Conservation (phyloP, 108 stramenopile genomes). For the Poteriospumella lacustris region DNA sequence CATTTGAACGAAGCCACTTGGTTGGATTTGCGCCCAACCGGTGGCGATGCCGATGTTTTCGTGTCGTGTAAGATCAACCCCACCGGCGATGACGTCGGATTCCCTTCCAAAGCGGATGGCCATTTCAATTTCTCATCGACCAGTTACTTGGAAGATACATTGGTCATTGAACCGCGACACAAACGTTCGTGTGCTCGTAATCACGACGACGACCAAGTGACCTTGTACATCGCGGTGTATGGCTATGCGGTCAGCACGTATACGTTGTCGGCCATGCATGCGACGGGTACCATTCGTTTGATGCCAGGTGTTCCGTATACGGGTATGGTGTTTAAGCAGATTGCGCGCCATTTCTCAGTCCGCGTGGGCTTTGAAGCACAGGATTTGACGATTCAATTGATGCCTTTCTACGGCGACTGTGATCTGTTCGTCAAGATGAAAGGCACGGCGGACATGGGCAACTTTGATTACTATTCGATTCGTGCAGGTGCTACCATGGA, state of each 20-base stretch:
- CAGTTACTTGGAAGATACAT: conserved; percentile 3
- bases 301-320: neutral
- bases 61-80: neutral
- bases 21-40: neutral
- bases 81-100: conserved; percentile 1
- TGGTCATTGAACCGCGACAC: conserved; percentile 11
- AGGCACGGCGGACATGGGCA: neutral
- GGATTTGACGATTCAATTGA: neutral
- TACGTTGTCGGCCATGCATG: conserved; percentile 6
- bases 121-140: conserved; percentile 21
- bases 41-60: conserved; percentile 20
- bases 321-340: neutral
- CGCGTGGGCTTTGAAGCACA: conserved; percentile 1
- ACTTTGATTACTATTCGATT: neutral
- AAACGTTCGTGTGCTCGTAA: neutral
- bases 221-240: conserved; percentile 14
- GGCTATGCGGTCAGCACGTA: neutral
- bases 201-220: no score
- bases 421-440: conserved; percentile 11
- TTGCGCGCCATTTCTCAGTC: neutral
- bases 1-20: neutral
- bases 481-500: neutral
- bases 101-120: neutral
- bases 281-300: neutral
- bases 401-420: neutral